These are phyloP conservation scores for Clavispora phyllophila DNA, from an alignment of 805 yeast genomes.

Conservation along the genomic window DNA sequence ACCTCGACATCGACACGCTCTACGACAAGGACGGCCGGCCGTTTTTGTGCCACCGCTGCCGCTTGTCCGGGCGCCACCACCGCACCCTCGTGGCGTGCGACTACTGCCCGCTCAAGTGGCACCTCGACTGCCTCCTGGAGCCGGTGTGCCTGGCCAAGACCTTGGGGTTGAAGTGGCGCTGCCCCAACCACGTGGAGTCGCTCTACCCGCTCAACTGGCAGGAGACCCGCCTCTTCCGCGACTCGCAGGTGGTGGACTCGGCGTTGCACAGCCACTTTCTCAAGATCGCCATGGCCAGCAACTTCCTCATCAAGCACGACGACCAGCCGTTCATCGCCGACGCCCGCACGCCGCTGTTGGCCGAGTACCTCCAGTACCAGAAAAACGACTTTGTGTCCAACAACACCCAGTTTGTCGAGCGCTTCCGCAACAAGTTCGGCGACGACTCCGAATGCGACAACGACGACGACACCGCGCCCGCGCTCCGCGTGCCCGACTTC, in stretches of 20 bases:
- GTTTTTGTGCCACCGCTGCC: conserved; percentile 71
- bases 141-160: conserved; percentile 72
- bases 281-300: conserved; percentile 23
- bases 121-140: conserved; percentile 76
- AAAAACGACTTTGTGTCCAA: conserved; percentile 17
- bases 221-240: conserved; percentile 43
- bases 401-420: conserved; percentile 6
- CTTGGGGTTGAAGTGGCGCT: conserved; percentile 79
- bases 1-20: conserved; percentile 55
- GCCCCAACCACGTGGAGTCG: conserved; percentile 76
- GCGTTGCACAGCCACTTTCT: conserved; percentile 32
- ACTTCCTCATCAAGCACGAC: conserved; percentile 27
- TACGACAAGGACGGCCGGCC: conserved; percentile 68
- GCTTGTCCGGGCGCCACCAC: conserved; percentile 54
- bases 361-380: conserved; percentile 28
- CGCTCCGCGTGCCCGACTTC: conserved; percentile 32
- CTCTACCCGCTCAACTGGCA: conserved; percentile 36
- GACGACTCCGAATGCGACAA: conserved; percentile 31
- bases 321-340: conserved; percentile 28
- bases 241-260: conserved; percentile 52
- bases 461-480: conserved; percentile 18
- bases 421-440: background rate
- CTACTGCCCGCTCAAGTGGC: conserved; percentile 81
- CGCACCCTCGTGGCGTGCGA: conserved; percentile 69
- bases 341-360: conserved; percentile 17